These are phyloP conservation scores for Protomyces inundatus DNA, from an alignment of 1,139 yeast species.

Conservation along the genomic window DNA sequence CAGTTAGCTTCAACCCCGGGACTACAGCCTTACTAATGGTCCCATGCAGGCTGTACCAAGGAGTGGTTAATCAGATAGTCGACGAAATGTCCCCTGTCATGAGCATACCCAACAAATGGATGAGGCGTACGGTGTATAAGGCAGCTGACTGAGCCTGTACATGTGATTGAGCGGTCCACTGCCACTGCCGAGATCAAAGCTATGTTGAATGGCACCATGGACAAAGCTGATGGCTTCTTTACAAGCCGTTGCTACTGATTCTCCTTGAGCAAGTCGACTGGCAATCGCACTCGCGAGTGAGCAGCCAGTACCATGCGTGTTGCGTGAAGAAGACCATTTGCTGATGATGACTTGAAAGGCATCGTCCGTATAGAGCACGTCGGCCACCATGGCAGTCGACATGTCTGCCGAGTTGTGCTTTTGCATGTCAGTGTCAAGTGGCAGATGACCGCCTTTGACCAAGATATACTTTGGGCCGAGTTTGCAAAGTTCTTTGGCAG, in stretches of 20 bases:
- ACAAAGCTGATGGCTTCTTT: slow-evolving; percentile 58
- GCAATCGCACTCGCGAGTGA: slow-evolving; percentile 79
- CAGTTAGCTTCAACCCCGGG: not conserved
- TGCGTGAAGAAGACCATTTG: slow-evolving; percentile 46
- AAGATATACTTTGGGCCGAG: slow-evolving; percentile 54
- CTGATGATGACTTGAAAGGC: slow-evolving; percentile 49
- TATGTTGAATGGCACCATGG: slow-evolving; percentile 53
- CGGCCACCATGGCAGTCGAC: slow-evolving; percentile 43
- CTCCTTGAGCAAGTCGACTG: slow-evolving; percentile 60
- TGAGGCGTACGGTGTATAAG: slow-evolving; percentile 34
- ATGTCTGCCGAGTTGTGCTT: slow-evolving; percentile 30
- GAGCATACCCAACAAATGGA: not conserved
- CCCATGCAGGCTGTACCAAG: slow-evolving; percentile 49
- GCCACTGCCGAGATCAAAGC: slow-evolving; percentile 35
- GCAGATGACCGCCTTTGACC: slow-evolving; percentile 82
- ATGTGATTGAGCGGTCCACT: slow-evolving; percentile 34
- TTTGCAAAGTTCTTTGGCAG: slow-evolving; percentile 47
- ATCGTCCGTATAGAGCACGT: slow-evolving; percentile 55
- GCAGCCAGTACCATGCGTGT: slow-evolving; percentile 90
- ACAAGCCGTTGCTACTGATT: slow-evolving; percentile 48
- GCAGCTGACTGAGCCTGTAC: slow-evolving; percentile 30
- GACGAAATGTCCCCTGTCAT: slow-evolving; percentile 43
- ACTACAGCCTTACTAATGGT: slow-evolving; percentile 40
- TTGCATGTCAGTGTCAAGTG: slow-evolving; percentile 36
- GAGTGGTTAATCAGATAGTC: slow-evolving; percentile 57